Evolutionary conservation across 257 asterid genomes (phyloP), one percentile per base, ranked within the genome.

Genomic region (Lavandula angustifolia): DNA sequence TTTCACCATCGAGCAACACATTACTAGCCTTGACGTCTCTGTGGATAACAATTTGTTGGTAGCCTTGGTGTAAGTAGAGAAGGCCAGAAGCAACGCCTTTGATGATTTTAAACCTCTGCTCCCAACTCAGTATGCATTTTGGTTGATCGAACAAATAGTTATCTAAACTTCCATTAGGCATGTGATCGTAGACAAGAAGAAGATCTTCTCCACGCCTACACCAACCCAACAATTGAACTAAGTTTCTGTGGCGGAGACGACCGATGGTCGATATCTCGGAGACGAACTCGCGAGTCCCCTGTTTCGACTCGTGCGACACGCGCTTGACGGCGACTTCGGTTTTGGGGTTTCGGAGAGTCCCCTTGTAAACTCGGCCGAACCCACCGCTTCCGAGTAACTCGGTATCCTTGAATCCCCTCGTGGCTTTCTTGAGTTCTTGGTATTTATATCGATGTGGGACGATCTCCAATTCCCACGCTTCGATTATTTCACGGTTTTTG

Each of bases 151-250:
- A 85, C 33, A 89, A 57, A 75, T 61, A 78, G 48, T 67, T 79
- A 7, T 85, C 90, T 52, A 87, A 70, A 62, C 94, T 89, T n/a
- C 91, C 89, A 49, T 87, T 89, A 4, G 96, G 87, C 95, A 85
- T 87, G 44, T 51, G 85, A 40, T 89, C 96, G 31, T 89, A 87
- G 2, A 87, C 95, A 1, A 87, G 81, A 12, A 89, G 38, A 7
- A 89, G 76, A 44, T 89, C 95, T 6, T 76, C 72, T 3, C 78
- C 80, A n/a, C 84, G 73, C 70, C 94, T 72, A 52, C 96, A 87
- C 87, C 95, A 87, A 8, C 96, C 95, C 34, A 68, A 67, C 27
- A 89, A 56, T 52, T 85, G 91, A n/a, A 85, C 96, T 33, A 89
- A 46, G 57, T 84, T 86, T 54, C 90, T 74, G 29, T 89, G 95